phyloP scores from a whole-genome alignment of 257 asterid genomes.

The Solanum gandarillasii region DNA sequence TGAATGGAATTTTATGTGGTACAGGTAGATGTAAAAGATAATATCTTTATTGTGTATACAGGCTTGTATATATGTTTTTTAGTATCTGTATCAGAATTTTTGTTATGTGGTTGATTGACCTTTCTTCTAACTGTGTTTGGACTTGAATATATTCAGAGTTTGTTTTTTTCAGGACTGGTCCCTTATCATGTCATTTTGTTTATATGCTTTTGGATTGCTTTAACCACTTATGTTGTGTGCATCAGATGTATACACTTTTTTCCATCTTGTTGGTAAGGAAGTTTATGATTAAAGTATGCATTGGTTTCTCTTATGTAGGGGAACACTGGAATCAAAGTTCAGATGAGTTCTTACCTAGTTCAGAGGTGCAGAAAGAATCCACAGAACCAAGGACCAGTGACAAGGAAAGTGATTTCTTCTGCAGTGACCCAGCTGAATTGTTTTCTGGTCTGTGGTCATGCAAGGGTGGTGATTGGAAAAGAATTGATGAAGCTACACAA shows the following conservation, averaged over 20 bases:
- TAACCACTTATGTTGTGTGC: not conserved
- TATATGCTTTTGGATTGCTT: not conserved
- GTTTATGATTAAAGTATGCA: constrained; percentile 2
- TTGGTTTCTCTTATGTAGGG: constrained; percentile 37
- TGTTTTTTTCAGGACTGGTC: not conserved
- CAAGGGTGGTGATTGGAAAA: constrained; percentile 96
- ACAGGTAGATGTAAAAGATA: not conserved
- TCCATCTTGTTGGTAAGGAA: not conserved
- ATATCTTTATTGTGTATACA: not conserved
- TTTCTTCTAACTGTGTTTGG: not conserved
- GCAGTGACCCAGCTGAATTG: constrained; percentile 28
- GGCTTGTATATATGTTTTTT: not conserved
- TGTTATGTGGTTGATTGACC: not conserved
- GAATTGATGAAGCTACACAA: constrained; percentile 63
- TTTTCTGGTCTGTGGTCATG: constrained; percentile 80
- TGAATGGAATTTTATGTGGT: not conserved
- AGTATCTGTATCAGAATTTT: not conserved
- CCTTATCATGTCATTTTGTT: not conserved
- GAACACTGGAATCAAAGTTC: constrained; percentile 28
- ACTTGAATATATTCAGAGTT: not conserved
- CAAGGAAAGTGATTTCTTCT: constrained; percentile 30
- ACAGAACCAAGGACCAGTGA: constrained; percentile 44
- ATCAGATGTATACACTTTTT: not conserved
- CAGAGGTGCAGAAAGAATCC: constrained; percentile 27
- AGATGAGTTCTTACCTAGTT: constrained; percentile 10